Evolutionary conservation across 257 asterid genomes (phyloP).

Genomic region (Coffea canephora): DNA sequence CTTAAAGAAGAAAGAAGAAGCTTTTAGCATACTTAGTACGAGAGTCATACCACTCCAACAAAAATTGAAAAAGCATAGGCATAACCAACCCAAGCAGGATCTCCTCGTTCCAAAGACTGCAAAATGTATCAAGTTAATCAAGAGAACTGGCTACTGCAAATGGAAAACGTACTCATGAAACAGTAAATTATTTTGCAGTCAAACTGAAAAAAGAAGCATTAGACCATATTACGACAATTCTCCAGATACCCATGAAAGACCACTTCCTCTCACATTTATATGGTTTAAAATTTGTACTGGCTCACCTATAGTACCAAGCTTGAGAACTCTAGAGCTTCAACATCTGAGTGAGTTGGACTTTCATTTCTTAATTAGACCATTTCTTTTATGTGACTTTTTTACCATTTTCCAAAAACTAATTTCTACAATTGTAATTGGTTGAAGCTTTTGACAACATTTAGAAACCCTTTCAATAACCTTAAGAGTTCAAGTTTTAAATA

Average conservation of each 20-base stretch:
- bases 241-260: background rate
- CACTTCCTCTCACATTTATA: background rate
- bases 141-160: conserved; percentile 19
- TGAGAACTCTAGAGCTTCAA: background rate
- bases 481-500: background rate
- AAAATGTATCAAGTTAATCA: conserved; percentile 29
- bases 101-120: conserved; percentile 81
- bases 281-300: background rate
- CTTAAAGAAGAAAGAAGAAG: background rate
- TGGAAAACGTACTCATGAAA: background rate
- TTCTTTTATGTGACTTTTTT: background rate
- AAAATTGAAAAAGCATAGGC: conserved; percentile 80
- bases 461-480: background rate
- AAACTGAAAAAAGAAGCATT: background rate
- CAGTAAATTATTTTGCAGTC: background rate
- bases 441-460: background rate
- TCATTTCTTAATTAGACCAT: background rate
- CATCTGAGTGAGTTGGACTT: background rate
- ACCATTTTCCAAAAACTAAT: background rate
- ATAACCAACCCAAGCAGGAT: conserved; percentile 84
- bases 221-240: background rate
- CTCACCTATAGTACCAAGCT: background rate
- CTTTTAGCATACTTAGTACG: conserved; percentile 2
- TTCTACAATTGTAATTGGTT: background rate
- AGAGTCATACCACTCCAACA: conserved; percentile 69